Evolutionary conservation across 208 protist genomes (phyloP), one percentile per base, ranked within the genome.

Genomic region (Trichomonas gallinae): DNA sequence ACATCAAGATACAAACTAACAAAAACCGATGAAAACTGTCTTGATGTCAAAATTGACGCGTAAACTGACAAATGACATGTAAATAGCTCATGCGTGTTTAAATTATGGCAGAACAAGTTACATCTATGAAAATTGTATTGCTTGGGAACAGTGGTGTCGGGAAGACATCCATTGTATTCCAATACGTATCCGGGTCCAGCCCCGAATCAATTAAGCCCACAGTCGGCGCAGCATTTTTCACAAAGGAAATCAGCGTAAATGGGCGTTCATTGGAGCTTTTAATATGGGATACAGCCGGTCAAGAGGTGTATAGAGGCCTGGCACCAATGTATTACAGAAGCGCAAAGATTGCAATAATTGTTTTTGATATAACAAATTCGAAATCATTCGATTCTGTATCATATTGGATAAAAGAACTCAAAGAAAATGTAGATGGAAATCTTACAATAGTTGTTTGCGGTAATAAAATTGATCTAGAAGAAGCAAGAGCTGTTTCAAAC

Each of bases 251-350:
- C 0, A 89, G 11, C 13, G 9, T 46, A 6, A 40, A 46, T 6
- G 83, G 83, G 2, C 34, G 36, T 8, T 13, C 23, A 46, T 40
- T 89, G 17, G 83, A 89, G 36, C 83, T 89, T 89, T 31, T 89
- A 0, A 46, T 89, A 45, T 89, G 83, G 83, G 83, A 89, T 89
- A 89, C 83, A 10, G 83, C 83, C 26, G 83, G 83, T 0, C 83
- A 89, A 48, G 83, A 89, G 48, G 83, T 89, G 31, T 89, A 89
- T 48, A 45, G 83, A 48, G 83, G 83, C 4, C 17, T 89, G 4
- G 83, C 83, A 46, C 83, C 83, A n/a, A 89, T 89, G 83, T 89
- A 89, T 89, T 89, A 89, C 36, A 89, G 83, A 89, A 89, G 40
- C 36, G 83, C 83, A 21, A n/a, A 44, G 9, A 89, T 89, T 46